phyloP scores from a whole-genome alignment of 768 basidiomycete genomes.

The Amanita polypyramis region DNA sequence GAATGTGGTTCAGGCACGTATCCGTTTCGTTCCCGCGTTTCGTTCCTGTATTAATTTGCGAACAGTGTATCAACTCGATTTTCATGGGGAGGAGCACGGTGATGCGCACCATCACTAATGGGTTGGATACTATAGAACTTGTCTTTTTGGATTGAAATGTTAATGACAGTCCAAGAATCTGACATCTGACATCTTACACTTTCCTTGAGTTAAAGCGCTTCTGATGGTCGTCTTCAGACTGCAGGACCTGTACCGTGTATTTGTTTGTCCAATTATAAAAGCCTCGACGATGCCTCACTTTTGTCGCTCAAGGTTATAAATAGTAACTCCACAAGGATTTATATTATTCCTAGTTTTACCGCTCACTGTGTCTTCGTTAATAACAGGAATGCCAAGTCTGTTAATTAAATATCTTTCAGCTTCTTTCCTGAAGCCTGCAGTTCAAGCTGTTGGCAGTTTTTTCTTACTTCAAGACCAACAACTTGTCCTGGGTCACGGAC shows the following conservation, averaged over 20 bases:
- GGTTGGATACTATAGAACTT: conserved; percentile 8
- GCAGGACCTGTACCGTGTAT: background rate
- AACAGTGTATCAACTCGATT: conserved; percentile 67
- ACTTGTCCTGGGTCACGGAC: no score
- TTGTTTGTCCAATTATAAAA: background rate
- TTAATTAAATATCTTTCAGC: background rate
- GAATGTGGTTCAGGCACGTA: conserved; percentile 88
- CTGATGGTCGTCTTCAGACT: background rate
- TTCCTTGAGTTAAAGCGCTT: background rate
- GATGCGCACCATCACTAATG: conserved; percentile 36
- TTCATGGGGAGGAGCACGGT: conserved; percentile 47
- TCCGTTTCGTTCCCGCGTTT: background rate
- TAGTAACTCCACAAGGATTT: no score
- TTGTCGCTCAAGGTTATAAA: no score
- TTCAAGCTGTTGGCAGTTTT: no score
- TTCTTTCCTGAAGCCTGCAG: background rate
- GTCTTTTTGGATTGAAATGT: conserved; percentile 17
- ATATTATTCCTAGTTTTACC: no score
- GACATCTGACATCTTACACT: background rate
- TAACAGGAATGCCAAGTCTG: no score
- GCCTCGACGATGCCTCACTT: no score
- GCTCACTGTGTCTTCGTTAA: no score
- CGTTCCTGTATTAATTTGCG: background rate
- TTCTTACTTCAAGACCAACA: no score
- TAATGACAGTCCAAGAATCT: background rate